A percentile compares a stretch with the other conserved stretches of the same genome.
These are phyloP conservation scores for Pyropia yezoensis DNA, from an alignment of 23 red algal species.

Conservation along the genomic window DNA sequence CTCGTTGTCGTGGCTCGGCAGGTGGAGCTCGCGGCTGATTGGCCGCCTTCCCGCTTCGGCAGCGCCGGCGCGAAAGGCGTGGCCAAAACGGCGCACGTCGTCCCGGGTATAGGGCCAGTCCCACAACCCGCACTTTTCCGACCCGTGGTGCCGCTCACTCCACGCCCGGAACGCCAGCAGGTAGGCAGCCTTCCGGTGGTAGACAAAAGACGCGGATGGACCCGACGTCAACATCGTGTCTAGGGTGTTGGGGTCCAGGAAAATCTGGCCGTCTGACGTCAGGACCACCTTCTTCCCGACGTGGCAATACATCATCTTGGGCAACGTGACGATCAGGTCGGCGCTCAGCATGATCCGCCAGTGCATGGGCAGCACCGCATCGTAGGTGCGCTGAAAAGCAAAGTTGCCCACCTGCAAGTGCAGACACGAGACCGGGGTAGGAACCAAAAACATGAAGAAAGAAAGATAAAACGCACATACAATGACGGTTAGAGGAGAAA, in stretches of 20 bases:
- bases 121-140: conserved; percentile 51
- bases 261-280: conserved; percentile 55
- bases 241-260: conserved; percentile 52
- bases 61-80: conserved; percentile 7
- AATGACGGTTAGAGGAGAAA: too few relatives aligned
- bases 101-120: conserved; percentile 43
- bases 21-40: too few relatives aligned
- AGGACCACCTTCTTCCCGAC: conserved; percentile 72
- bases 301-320: conserved; percentile 47
- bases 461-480: too few relatives aligned
- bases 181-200: conserved; percentile 70
- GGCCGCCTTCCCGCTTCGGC: too few relatives aligned
- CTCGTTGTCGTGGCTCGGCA: too few relatives aligned
- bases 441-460: too few relatives aligned
- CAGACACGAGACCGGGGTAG: too few relatives aligned
- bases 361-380: conserved; percentile 48
- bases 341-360: conserved; percentile 66
- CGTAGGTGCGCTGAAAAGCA: conserved; percentile 8
- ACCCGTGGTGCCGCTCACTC: conserved; percentile 61
- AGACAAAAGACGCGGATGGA: conserved; percentile 39
- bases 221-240: conserved; percentile 30
- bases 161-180: conserved; percentile 65
- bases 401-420: background rate
- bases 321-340: conserved; percentile 61
- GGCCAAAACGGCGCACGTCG: conserved; percentile 38